Evolutionary conservation across 2,329 filamentous ascomycete species (phyloP), one percentile per base, ranked within the genome.

Genomic region (Thielaviopsis punctulata): DNA sequence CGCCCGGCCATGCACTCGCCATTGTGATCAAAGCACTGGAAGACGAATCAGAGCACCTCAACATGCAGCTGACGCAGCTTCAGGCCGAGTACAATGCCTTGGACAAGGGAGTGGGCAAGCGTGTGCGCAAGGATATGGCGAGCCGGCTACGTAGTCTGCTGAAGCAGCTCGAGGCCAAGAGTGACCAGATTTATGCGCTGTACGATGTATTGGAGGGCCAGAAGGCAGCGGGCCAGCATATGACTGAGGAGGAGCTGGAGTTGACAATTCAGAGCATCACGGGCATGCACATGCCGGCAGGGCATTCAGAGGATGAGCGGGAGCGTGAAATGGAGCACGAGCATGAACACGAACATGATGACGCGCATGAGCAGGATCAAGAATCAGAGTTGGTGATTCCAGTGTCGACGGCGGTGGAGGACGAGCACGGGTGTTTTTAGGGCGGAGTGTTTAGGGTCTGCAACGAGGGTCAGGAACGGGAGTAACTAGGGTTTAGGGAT

Each of bases 151-250:
- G 79, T 56, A 69, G 68, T 21, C 61, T 87, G 19, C 68, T 83
- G 43, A 72, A 73, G 56, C 73, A 76, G 50, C 76, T 87, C 22
- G 82, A 88, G 60, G 73, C 75, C 60, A 87, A 89, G 65, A 79
- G 80, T 23, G 82, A 85, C 56, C 84, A 89, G 64, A 80, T 94
- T 43, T 93, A 94, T 66, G 76, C 78, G 43, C 70, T 94, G 13
- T 86, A 89, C 59, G 87, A 94, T 63, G 86, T 92, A 1, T 71
- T 92, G 0, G 86, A 90, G 64, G 85, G 82, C 5, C 84, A 89
- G 63, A 86, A 84, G 67, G 71, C 71, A 30, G 72, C 73, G 2
- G 79, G 79, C 0, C 75, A 78, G 60, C 71, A 74, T 57, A 80
- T 84, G 73, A 75, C 69, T 1, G 73, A 77, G 58, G 73, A 77